Base-by-base conservation (phyloP, 2,329 filamentous ascomycete genomes). In the Pestalotiopsis sp. region DNA sequence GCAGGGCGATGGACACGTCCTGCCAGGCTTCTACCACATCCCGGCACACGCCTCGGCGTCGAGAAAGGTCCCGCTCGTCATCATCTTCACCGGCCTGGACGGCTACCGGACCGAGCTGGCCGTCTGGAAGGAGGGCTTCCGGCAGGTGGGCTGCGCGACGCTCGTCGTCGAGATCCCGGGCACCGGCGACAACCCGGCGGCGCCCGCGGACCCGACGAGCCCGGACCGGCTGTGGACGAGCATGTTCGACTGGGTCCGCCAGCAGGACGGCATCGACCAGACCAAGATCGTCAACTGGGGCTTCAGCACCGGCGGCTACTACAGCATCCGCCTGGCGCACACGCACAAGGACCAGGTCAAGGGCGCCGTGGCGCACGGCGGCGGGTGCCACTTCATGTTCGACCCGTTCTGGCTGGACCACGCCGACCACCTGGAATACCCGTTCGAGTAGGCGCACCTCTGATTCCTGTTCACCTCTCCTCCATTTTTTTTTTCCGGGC, bases 331-430 rank as follows among this genome's bases (percentile, higher is more conserved):
- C 17, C 73, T 87, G 2, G 88, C 87, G 31, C 86, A 90, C 73
- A 90, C 87, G 6, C 87, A 90, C 70, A 78, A 82, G 0, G 78
- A 84, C n/a, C 76, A 82, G 52, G 74, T 90, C 11, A 80, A 82
- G 2, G 87, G 85, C 4, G 82, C 85, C 0, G 85, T 88, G 0
- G 83, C 86, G 4, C 80, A 85, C 20, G 88, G 88, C 0, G 87
- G 87, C 2, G 88, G 87, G 0, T 85, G 81, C 66, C 87, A 90
- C 72, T 81, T 86, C 72, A 89, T 89, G 87, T 90, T 90, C 70
- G 81, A 84, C 57, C 75, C 75, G 4, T 80, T 72, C 66, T 90
- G 88, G 88, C 75, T 90, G 66, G 80, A 83, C n/a, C 75, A 83
- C 7, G 85, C 85, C 17, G 86, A 89, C 71, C 80, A 85, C 65